Base-by-base conservation (phyloP, 1,284 basidiomycete species). In the Puccinia novopanici region DNA sequence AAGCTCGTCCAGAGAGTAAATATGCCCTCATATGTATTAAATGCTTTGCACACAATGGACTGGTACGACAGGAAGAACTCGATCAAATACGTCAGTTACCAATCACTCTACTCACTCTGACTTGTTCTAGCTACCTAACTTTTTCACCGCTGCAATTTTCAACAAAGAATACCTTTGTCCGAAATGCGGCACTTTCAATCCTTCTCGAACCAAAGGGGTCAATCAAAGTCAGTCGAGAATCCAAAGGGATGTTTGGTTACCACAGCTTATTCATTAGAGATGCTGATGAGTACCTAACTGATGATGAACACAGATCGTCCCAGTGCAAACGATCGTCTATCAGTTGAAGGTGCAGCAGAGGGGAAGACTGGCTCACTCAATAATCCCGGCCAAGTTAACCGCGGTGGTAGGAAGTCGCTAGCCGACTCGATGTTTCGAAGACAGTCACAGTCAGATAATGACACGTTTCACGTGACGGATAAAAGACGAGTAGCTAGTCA, bases 1-100 rank as follows among this genome's bases (percentile, higher is more conserved):
- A 90, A 82, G 86, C 89, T 67, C 87, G 88, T 30, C 84, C 86
- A 13, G 87, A 86, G 55, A 86, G 87, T 37, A 59, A 93, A 81
- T 99, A 95, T 84, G 97, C 96, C 0, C 89, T 99, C 79, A 97
- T 99, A 59, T 99, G 96, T 86, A 90, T 91, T 81, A 91, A 91
- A 83, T 99, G 96, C 85, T 96, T 94, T 84, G 87, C 90, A 19
- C 96, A 99, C 86, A 99, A 99, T 84, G 96, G 96, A 0, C 88
- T 99, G 12, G 93, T 96, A 4, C 92, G 92, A 82, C 92, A 94
- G 85, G 91, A 90, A 81, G 89, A 93, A 86, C 97, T 93, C 90
- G 92, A 94, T 84, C 91, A 93, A 82, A 90, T 93, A 75, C 93
- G 95, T 97, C 84, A 87, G 94, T 90, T 24, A n/a, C 30, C 17